Percentiles rank a stretch among this genome's conserved stretches.
Conservation (phyloP, 2,329 filamentous ascomycete species). For the Macrophomina tecta region DNA sequence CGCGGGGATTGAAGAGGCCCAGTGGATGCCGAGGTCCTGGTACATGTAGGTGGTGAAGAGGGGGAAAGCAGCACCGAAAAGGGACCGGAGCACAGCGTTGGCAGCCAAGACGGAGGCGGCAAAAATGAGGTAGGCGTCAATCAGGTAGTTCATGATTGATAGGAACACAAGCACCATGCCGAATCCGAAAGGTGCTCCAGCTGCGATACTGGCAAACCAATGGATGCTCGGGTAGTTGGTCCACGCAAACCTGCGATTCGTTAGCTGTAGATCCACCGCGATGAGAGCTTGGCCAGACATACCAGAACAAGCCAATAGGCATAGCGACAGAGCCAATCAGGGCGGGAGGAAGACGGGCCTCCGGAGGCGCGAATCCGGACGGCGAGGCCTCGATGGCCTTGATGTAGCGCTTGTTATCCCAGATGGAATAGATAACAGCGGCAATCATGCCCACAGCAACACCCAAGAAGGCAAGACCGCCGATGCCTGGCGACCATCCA, state of each 20-base stretch:
- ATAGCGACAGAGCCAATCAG: slow-evolving; percentile 50
- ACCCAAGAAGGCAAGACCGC: slow-evolving; percentile 56
- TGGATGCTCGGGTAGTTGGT: slow-evolving; percentile 61
- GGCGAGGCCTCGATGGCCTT: slow-evolving; percentile 49
- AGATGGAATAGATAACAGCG: slow-evolving; percentile 49
- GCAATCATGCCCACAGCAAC: slow-evolving; percentile 51
- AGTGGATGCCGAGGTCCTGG: slow-evolving; percentile 30
- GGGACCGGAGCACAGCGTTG: slow-evolving; percentile 53
- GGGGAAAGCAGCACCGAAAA: slow-evolving; percentile 56
- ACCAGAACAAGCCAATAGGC: slow-evolving; percentile 71
- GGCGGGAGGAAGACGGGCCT: slow-evolving; percentile 29
- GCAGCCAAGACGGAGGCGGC: slow-evolving; percentile 44
- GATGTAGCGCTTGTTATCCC: slow-evolving; percentile 45
- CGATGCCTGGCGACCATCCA: slow-evolving; percentile 56
- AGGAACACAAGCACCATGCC: slow-evolving; percentile 43
- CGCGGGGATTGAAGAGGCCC: slow-evolving; percentile 30
- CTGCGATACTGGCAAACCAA: slow-evolving; percentile 60
- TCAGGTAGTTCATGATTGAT: slow-evolving; percentile 68
- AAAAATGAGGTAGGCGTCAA: slow-evolving; percentile 65
- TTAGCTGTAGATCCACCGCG: no score
- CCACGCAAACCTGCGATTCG: slow-evolving; percentile 61
- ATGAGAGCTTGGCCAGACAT: slow-evolving; percentile 67
- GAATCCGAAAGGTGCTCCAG: slow-evolving; percentile 54
- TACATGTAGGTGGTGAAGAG: slow-evolving; percentile 31
- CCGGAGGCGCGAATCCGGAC: slow-evolving; percentile 27